Percentiles rank a stretch among this genome's conserved stretches.
These are phyloP conservation scores for Teunomyces panamensis DNA, from an alignment of 805 yeast species.

Conservation along the genomic window DNA sequence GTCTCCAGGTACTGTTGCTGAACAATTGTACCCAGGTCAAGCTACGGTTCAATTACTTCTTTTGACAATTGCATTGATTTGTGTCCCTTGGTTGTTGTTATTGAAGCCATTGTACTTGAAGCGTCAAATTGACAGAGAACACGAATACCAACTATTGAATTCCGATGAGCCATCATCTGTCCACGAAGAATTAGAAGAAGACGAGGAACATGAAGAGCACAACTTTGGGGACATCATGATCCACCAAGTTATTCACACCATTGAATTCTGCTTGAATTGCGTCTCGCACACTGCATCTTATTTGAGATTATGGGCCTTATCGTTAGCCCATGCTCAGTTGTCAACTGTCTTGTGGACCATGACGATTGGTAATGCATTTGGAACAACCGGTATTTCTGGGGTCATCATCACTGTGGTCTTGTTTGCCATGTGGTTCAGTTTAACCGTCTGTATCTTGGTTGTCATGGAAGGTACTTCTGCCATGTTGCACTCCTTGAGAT, in stretches of 20 bases:
- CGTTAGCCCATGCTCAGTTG: slow-evolving; percentile 77
- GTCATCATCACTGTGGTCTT: slow-evolving; percentile 56
- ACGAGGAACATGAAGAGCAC: slow-evolving; percentile 32
- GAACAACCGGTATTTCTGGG: slow-evolving; percentile 51
- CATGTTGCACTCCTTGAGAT: slow-evolving; percentile 71
- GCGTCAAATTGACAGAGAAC: slow-evolving; percentile 34
- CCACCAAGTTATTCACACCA: slow-evolving; percentile 78
- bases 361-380: slow-evolving; percentile 67
- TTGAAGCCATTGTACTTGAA: slow-evolving; percentile 56
- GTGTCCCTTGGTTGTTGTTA: slow-evolving; percentile 73
- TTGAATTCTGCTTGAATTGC: slow-evolving; percentile 76
- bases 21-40: slow-evolving; percentile 64
- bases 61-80: slow-evolving; percentile 56
- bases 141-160: slow-evolving; percentile 18
- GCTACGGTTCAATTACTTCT: slow-evolving; percentile 56
- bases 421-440: slow-evolving; percentile 73
- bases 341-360: slow-evolving; percentile 73
- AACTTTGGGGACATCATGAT: slow-evolving; percentile 67
- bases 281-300: slow-evolving; percentile 80
- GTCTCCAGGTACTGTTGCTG: slow-evolving; percentile 68
- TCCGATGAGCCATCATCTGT: slow-evolving; percentile 13
- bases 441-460: slow-evolving; percentile 67
- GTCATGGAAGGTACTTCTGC: slow-evolving; percentile 86
- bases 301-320: slow-evolving; percentile 74
- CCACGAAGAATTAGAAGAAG: slow-evolving; percentile 30